These are phyloP conservation scores for Pichia kluyveri DNA, from an alignment of 805 yeast species.

Conservation along the genomic window DNA sequence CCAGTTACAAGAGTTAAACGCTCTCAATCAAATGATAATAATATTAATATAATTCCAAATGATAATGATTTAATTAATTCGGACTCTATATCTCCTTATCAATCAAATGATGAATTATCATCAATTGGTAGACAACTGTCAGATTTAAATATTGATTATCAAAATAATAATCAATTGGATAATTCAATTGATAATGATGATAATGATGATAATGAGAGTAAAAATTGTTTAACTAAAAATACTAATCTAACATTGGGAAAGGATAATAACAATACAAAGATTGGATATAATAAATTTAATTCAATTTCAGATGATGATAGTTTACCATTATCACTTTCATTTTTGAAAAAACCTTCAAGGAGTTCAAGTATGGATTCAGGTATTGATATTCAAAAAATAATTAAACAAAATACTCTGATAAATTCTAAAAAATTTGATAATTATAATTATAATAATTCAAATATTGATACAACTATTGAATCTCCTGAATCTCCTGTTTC, in stretches of 20 bases:
- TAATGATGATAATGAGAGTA: no score
- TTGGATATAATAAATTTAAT: background rate
- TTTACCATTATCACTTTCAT: conserved; percentile 25
- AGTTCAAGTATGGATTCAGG: conserved; percentile 17
- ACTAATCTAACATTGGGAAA: no score
- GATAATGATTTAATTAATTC: background rate
- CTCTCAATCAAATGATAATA: background rate
- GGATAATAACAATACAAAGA: no score
- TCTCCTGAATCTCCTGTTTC: background rate
- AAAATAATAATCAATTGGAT: background rate
- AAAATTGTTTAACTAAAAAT: no score
- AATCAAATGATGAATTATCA: background rate
- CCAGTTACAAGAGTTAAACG: background rate
- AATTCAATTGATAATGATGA: background rate
- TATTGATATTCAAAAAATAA: conserved; percentile 17
- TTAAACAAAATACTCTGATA: conserved; percentile 25
- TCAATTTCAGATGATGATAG: conserved; percentile 11
- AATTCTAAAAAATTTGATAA: conserved; percentile 14
- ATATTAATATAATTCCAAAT: no score
- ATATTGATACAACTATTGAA: background rate
- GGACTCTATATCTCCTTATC: background rate
- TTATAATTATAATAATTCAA: no score
- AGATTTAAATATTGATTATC: background rate
- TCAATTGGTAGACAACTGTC: background rate
- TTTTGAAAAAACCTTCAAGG: conserved; percentile 25